Base-by-base conservation (phyloP, 2,329 filamentous ascomycete species). In the Fusarium piperis region DNA sequence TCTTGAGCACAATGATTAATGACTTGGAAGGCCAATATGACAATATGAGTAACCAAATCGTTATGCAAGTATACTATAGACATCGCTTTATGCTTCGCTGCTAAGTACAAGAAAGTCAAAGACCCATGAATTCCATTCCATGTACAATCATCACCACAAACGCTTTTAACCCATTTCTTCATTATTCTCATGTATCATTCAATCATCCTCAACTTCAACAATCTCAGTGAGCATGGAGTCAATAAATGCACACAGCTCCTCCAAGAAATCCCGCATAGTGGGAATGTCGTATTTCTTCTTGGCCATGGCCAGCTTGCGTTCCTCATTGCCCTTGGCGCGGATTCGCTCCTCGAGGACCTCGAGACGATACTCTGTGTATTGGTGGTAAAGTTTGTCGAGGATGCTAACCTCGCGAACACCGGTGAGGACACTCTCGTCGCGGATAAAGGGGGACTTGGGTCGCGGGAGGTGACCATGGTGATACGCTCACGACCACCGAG, bases 401-500 rank as follows among this genome's bases (percentile, higher is more conserved):
- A 56, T 39, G 28, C 52, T 62, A 39, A 62, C 66, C 8, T 48
- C 46, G 12, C 59, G 62, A 6, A 59, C 53, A 12, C 58, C 55
- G 8, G 65, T 66, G 15, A 68, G 62, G 10, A 62, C 57, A 8
- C 39, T 51, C 36, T 85, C 83, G 55, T 85, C 84, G 6, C 74
- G 74, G 18, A 83, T 64, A 8, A 78, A 67, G 1, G 84, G 81
- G 33, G 81, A 78, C 32, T 78, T 79, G 16, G 83, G 81, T 15
- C 84, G 77, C 73, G 84, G 0, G 83, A 81, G 2, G 84, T 85
- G 12, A 86, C 83, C 77, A 85, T 83, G 2, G 83, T 85, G 67
- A 86, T 81, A 32, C 84, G 80, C 72, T 86, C 84, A 11, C 79
- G 78, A 15, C 79, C 81, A 33, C 83, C 82, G 10, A 78, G 79